These are phyloP conservation scores for Coemansia pectinata DNA, from an alignment of 192 early-diverging fungal genomes.

Conservation along the genomic window DNA sequence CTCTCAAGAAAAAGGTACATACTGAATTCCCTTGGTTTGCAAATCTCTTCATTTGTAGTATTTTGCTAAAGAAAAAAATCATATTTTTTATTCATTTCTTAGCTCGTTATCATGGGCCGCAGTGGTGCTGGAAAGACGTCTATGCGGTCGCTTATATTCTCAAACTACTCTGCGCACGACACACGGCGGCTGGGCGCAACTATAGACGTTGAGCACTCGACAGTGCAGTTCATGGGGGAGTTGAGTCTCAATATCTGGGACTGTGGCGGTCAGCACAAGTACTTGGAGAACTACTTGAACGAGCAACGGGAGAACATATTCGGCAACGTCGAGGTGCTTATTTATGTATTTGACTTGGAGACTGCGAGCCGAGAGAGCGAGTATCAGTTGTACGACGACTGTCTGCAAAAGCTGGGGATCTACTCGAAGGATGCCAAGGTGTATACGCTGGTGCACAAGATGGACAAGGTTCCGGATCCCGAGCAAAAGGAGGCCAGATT, in stretches of 20 bases:
- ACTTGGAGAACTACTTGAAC: constrained; percentile 96
- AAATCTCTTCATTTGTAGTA: background rate
- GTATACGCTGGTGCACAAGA: constrained; percentile 97
- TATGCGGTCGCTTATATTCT: constrained; percentile 98
- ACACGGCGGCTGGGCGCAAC: constrained; percentile 95
- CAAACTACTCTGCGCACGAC: constrained; percentile 94
- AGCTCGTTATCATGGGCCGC: constrained; percentile 98
- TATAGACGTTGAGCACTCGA: constrained; percentile 97
- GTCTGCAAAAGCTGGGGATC: constrained; percentile 75
- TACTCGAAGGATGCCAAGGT: constrained; percentile 90
- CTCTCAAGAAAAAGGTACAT: constrained; percentile 21
- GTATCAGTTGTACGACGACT: constrained; percentile 75
- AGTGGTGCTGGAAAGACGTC: constrained; percentile 97
- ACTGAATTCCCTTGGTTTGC: background rate
- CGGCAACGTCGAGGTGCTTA: constrained; percentile 97
- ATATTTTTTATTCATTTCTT: background rate
- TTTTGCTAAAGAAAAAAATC: background rate
- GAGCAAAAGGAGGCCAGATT: constrained; percentile 59
- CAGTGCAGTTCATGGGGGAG: constrained; percentile 94
- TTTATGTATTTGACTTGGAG: constrained; percentile 98
- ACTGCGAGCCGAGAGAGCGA: constrained; percentile 88
- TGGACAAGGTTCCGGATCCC: constrained; percentile 87
- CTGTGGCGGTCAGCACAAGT: constrained; percentile 92
- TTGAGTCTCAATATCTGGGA: constrained; percentile 98
- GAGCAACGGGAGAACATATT: constrained; percentile 94